Percentiles rank a stretch among this genome's conserved stretches.
phyloP scores from a whole-genome alignment of 106 monocot genomes.

The Apostasia shenzhenica region DNA sequence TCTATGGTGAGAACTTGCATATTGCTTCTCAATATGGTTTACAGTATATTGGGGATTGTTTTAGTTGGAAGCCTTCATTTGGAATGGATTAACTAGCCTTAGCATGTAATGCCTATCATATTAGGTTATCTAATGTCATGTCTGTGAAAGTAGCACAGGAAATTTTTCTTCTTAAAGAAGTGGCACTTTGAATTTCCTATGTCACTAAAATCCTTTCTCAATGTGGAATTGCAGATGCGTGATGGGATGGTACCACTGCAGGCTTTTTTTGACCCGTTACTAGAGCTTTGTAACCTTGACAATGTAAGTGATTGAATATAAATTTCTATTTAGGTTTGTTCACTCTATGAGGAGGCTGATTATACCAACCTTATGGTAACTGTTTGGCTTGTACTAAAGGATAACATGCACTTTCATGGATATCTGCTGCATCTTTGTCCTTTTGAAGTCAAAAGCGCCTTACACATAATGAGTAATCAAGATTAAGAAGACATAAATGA shows the following conservation, averaged over 20 bases:
- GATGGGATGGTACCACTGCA: conserved; percentile 31
- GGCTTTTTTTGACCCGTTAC: conserved; percentile 43
- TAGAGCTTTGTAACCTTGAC: conserved; percentile 50
- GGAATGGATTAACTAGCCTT: not conserved
- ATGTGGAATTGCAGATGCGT: conserved; percentile 35
- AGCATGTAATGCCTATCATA: not conserved
- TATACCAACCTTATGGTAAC: not conserved
- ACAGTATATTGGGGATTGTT: not conserved
- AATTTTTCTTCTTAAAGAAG: not conserved
- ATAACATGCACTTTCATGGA: too few species aligned
- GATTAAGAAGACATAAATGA: too few species aligned
- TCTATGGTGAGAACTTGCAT: not conserved
- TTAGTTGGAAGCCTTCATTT: not conserved
- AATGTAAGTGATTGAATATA: conserved; percentile 46
- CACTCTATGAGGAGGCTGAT: not conserved
- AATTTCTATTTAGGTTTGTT: not conserved
- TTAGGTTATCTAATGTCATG: too few species aligned
- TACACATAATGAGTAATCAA: too few species aligned
- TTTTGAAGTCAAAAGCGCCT: too few species aligned
- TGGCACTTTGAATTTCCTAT: not conserved
- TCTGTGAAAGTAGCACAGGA: too few species aligned
- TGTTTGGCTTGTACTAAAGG: too few species aligned
- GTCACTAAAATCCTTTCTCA: not conserved
- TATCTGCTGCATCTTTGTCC: too few species aligned
- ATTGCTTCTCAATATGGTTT: not conserved